Evolutionary conservation across 371 early-diverging fungal species (phyloP).

Genomic region (Apophysomyces ossiformis): DNA sequence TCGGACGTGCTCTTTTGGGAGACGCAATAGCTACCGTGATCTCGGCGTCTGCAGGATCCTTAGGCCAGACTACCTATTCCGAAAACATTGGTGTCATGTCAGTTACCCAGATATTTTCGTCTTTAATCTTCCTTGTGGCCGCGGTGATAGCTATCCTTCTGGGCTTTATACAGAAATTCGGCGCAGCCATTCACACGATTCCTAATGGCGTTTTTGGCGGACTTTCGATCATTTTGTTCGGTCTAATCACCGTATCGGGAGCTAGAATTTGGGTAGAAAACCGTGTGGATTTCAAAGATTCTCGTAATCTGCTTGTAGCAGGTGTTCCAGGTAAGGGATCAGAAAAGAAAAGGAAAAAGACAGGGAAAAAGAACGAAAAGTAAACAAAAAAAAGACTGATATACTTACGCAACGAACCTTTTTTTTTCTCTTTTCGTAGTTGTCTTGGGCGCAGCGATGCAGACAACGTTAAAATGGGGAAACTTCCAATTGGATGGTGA

Average conservation of each 20-base stretch:
- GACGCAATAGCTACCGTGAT: slow-evolving; percentile 63
- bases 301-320: slow-evolving; percentile 58
- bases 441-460: slow-evolving; percentile 52
- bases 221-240: slow-evolving; percentile 57
- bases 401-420: slow-evolving; percentile 12
- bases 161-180: slow-evolving; percentile 63
- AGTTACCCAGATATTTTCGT: slow-evolving; percentile 61
- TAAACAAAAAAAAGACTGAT: slow-evolving; percentile 1
- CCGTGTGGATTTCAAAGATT: slow-evolving; percentile 55
- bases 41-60: slow-evolving; percentile 53
- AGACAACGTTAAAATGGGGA: slow-evolving; percentile 44
- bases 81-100: slow-evolving; percentile 56
- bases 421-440: slow-evolving; percentile 21
- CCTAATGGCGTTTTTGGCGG: slow-evolving; percentile 67
- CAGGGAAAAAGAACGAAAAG: slow-evolving; percentile 15
- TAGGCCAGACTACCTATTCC: slow-evolving; percentile 62
- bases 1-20: slow-evolving; percentile 61
- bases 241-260: slow-evolving; percentile 62
- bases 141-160: slow-evolving; percentile 60
- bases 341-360: too few species aligned
- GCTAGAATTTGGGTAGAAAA: slow-evolving; percentile 65
- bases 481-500: slow-evolving; percentile 50
- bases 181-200: slow-evolving; percentile 60
- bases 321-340: slow-evolving; percentile 41
- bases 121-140: slow-evolving; percentile 57